A percentile compares a stretch with the other conserved stretches of the same genome.
phyloP scores from a whole-genome alignment of 2,329 filamentous ascomycete species.

The Geosmithia morbida region DNA sequence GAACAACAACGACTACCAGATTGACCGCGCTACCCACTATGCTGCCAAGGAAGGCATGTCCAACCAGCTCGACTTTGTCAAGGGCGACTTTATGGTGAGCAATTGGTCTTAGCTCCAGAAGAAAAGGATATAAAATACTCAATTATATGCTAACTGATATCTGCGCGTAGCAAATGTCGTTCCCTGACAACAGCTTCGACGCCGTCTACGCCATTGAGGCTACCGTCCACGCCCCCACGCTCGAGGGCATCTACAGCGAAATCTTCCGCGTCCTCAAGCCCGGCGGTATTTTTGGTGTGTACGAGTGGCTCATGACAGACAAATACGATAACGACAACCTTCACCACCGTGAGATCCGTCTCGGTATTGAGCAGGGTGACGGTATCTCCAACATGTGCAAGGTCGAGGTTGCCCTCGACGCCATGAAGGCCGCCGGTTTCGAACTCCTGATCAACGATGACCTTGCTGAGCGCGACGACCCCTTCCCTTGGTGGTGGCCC shows the following conservation, averaged over 20 bases:
- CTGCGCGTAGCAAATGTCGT: slow-evolving; percentile 65
- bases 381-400: slow-evolving; percentile 97
- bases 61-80: slow-evolving; percentile 71
- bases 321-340: slow-evolving; percentile 81
- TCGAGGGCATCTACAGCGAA: slow-evolving; percentile 86
- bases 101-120: background rate
- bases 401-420: slow-evolving; percentile 63
- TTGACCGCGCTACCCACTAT: slow-evolving; percentile 80
- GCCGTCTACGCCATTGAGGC: slow-evolving; percentile 96
- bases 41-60: slow-evolving; percentile 68
- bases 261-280: slow-evolving; percentile 95
- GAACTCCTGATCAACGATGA: slow-evolving; percentile 75
- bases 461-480: slow-evolving; percentile 61
- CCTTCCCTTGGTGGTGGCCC: slow-evolving; percentile 88
- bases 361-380: slow-evolving; percentile 90
- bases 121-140: background rate
- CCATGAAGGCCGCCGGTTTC: slow-evolving; percentile 81
- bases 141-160: slow-evolving; percentile 4
- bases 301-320: slow-evolving; percentile 99
- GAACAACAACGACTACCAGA: slow-evolving; percentile 99
- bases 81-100: slow-evolving; percentile 86
- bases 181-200: slow-evolving; percentile 84
- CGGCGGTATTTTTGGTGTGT: slow-evolving; percentile 88
- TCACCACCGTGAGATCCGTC: slow-evolving; percentile 75
- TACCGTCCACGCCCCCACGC: slow-evolving; percentile 81